These are phyloP conservation scores for Pyracantha coccinea DNA, from an alignment of 331 rosid genomes.

Conservation along the genomic window DNA sequence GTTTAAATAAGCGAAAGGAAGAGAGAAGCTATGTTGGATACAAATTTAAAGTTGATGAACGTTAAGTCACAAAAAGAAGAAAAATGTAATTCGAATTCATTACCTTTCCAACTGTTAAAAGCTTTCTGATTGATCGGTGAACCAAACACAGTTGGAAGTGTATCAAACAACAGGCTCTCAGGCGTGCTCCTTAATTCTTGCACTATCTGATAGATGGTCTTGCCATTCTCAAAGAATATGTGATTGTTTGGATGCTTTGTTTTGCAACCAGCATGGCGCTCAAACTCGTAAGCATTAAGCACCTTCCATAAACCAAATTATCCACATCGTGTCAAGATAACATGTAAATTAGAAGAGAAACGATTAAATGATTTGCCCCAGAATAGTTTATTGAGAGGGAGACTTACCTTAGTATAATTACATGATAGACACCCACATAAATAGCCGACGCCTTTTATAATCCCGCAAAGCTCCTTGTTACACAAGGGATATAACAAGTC, in stretches of 20 bases:
- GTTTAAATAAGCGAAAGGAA: neutral
- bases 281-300: slow-evolving; percentile 88
- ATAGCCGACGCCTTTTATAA: slow-evolving; percentile 82
- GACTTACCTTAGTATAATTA: slow-evolving; percentile 61
- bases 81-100: neutral
- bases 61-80: neutral
- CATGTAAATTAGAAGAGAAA: slow-evolving; percentile 8
- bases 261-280: slow-evolving; percentile 88
- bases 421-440: slow-evolving; percentile 87
- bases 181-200: slow-evolving; percentile 85
- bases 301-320: slow-evolving; percentile 31
- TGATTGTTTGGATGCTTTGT: slow-evolving; percentile 92
- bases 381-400: slow-evolving; percentile 20
- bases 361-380: slow-evolving; percentile 26
- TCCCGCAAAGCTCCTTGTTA: slow-evolving; percentile 74
- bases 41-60: neutral
- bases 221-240: slow-evolving; percentile 76
- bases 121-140: slow-evolving; percentile 83
- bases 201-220: slow-evolving; percentile 79
- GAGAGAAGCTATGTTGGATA: neutral
- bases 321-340: slow-evolving; percentile 4
- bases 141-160: slow-evolving; percentile 70
- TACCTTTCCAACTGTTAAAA: slow-evolving; percentile 77
- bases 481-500: slow-evolving; percentile 18
- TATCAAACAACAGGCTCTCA: slow-evolving; percentile 61